Conservation (phyloP, 1,139 yeast species). For the Scheffersomyces parashehatae region DNA sequence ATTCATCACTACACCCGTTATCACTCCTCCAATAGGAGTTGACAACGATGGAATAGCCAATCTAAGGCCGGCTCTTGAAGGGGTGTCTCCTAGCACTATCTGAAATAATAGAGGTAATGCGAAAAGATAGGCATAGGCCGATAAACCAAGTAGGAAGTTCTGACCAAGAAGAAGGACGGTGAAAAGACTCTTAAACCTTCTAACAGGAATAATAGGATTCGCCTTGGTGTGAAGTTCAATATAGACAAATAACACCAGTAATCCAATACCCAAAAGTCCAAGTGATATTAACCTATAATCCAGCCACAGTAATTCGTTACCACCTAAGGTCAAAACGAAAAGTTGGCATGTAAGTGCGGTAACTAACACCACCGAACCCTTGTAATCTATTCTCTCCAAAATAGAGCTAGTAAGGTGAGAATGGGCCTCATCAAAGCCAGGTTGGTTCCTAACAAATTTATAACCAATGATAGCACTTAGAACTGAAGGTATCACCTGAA, state of each 20-base stretch:
- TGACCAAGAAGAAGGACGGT: slow-evolving; percentile 25
- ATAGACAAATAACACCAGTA: slow-evolving; percentile 13
- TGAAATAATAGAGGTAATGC: slow-evolving; percentile 42
- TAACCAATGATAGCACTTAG: slow-evolving; percentile 20
- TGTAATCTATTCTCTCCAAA: slow-evolving; percentile 17
- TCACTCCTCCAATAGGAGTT: slow-evolving; percentile 41
- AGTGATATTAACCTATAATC: slow-evolving; percentile 11
- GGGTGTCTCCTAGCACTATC: slow-evolving; percentile 26
- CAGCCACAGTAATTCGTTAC: slow-evolving; percentile 22
- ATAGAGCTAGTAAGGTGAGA: slow-evolving; percentile 1
- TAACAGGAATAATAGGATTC: slow-evolving; percentile 38
- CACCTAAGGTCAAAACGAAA: slow-evolving; percentile 27
- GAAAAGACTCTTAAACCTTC: slow-evolving; percentile 22
- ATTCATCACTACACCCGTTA: slow-evolving; percentile 36
- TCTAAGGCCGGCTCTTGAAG: slow-evolving; percentile 30
- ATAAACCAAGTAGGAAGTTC: slow-evolving; percentile 38
- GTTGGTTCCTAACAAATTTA: slow-evolving; percentile 16
- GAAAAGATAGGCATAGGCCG: slow-evolving; percentile 38
- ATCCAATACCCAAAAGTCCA: slow-evolving; percentile 10
- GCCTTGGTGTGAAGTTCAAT: slow-evolving; percentile 31
- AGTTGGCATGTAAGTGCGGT: slow-evolving; percentile 28
- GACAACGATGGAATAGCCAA: slow-evolving; percentile 39
- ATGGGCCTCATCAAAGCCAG: slow-evolving; percentile 10
- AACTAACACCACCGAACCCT: slow-evolving; percentile 20
- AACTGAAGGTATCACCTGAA: slow-evolving; percentile 16